A percentile compares a stretch with the other conserved stretches of the same genome.
Conservation (phyloP, 192 early-diverging fungal species). For the Linnemannia exigua region DNA sequence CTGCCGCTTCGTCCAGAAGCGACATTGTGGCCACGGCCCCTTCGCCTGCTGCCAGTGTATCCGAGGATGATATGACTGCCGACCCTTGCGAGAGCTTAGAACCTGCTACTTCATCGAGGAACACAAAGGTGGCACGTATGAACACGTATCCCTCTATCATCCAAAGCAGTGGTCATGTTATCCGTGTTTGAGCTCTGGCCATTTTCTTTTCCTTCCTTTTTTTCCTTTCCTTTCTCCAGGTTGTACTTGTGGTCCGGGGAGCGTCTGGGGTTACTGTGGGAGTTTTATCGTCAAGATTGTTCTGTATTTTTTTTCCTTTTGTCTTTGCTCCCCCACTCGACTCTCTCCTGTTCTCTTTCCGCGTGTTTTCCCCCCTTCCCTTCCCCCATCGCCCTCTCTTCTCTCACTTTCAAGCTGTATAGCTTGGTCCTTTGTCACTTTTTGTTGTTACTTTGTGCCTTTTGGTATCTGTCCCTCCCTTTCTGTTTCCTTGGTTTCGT, state of each 20-base stretch:
- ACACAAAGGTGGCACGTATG: conserved; percentile 21
- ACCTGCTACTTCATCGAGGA: neutral
- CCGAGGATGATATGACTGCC: conserved; percentile 2
- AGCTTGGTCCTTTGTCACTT: conserved; percentile 3
- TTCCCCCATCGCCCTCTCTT: neutral
- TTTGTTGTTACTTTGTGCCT: conserved; percentile 31
- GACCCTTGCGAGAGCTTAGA: neutral
- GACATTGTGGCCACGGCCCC: neutral
- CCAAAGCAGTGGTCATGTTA: neutral
- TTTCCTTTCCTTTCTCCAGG: conserved; percentile 20
- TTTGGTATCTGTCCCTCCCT: too few species aligned
- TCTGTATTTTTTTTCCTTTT: neutral
- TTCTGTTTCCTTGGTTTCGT: neutral
- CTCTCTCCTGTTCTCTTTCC: neutral
- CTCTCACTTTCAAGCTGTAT: neutral
- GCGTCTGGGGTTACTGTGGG: neutral
- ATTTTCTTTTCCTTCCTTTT: neutral
- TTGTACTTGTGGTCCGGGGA: conserved; percentile 29
- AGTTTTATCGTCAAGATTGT: conserved; percentile 3
- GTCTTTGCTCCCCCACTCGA: neutral
- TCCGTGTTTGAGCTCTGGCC: neutral
- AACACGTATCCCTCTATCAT: conserved; percentile 12
- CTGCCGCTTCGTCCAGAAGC: neutral
- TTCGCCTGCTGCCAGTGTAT: neutral
- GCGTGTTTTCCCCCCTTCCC: neutral